Base-by-base conservation (phyloP, 139 green algal genomes). In the Klebsormidium nitens region DNA sequence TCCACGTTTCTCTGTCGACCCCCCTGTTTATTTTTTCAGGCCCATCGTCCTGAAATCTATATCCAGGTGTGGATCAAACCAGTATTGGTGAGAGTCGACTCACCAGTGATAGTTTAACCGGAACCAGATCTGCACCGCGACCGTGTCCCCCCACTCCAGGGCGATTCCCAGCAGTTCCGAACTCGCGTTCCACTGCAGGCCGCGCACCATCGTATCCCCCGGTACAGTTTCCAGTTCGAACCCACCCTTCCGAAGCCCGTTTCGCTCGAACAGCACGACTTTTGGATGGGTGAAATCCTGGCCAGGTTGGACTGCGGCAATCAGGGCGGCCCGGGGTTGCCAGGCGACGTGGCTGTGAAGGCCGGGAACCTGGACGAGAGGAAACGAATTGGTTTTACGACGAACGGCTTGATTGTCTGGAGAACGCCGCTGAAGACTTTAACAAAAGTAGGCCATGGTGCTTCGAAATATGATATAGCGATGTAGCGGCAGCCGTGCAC, bases 101-200 rank as follows among this genome's bases (percentile, higher is more conserved):
- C n/a, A n/a, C 93, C 93, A 98, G 59, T 95, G 89, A 87, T 92
- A 96, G 85, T 98, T 98, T 78, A 68, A 82, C 36, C 93, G 85
- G 59, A 86, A 83, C 92, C 92, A 98, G 26, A 97, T 40, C 85
- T 97, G 92, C 49, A 90, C 59, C 26, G 35, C 69, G 44, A 39
- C 29, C 19, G n/a, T 32, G 32, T 46, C 37, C 36, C n/a, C 19
- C 3, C n/a, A 17, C 64, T 48, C 48, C 3, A 88, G 62, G 26
- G 90, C 69, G 0, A 95, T 71, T 0, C 83, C 89, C 57, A 97
- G 81, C 28, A 95, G 71, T 70, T 91, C 75, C 2, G 89, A 96
- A 75, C 96, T 89, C 0, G 65, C 50, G 66, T 76, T 91, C 91
- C 91, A 97, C 1, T 73, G 26, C 70, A 96, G 60, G 2, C 26